These are phyloP conservation scores for Eucalyptus tenuipes DNA, from an alignment of 345 rosid species.

Conservation along the genomic window DNA sequence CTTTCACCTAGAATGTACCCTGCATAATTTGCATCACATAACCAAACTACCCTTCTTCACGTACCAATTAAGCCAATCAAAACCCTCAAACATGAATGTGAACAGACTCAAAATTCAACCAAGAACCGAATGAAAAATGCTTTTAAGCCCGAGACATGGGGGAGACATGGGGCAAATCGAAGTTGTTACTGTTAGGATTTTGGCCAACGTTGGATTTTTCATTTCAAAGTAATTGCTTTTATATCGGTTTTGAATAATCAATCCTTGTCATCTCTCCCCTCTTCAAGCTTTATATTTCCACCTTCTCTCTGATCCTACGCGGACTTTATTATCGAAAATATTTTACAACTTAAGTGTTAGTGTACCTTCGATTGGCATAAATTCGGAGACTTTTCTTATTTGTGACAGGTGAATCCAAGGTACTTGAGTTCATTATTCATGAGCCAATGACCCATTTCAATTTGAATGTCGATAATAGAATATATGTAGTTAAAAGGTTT, in stretches of 20 bases:
- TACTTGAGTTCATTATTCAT: neutral
- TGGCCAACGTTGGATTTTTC: neutral
- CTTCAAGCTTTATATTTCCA: neutral
- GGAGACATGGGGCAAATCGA: neutral
- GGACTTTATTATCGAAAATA: neutral
- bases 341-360: neutral
- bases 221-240: neutral
- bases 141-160: neutral
- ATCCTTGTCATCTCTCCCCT: neutral
- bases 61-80: neutral
- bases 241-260: neutral
- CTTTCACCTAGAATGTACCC: slow-evolving; percentile 57
- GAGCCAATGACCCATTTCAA: neutral
- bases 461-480: neutral
- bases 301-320: neutral
- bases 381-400: neutral
- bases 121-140: neutral
- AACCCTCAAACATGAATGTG: neutral
- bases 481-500: neutral
- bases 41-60: neutral
- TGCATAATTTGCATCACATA: slow-evolving; percentile 54
- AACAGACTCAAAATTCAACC: neutral
- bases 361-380: neutral
- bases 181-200: neutral
- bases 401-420: neutral